Conservation (phyloP, 495 filamentous ascomycete species). For the Staphylotrichum longicolle region DNA sequence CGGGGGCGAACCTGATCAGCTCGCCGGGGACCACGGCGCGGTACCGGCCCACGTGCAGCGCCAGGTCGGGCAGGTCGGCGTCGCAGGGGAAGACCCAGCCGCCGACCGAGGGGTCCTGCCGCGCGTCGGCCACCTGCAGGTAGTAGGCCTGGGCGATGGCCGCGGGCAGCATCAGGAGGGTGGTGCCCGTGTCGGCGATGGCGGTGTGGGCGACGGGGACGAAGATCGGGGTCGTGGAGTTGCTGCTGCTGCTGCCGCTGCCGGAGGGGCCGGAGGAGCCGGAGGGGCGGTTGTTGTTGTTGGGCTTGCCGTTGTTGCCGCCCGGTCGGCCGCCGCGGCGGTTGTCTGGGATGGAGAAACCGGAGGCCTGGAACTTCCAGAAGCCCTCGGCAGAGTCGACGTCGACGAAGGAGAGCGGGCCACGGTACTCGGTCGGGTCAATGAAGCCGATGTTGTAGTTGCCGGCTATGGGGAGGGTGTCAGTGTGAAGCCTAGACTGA, state of each 20-base stretch:
- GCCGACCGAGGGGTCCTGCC: conserved; percentile 51
- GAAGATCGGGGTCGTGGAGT: conserved; percentile 47
- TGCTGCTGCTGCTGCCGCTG: background rate
- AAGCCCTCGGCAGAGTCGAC: conserved; percentile 64
- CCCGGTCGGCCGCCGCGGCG: too few species aligned
- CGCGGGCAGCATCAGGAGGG: conserved; percentile 64
- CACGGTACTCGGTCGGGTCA: conserved; percentile 53
- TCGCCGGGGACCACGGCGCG: conserved; percentile 57
- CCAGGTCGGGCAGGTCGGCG: conserved; percentile 37
- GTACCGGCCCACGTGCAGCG: conserved; percentile 59
- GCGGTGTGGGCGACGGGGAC: conserved; percentile 58
- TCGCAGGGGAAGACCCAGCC: conserved; percentile 48
- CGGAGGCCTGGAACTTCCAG: conserved; percentile 67
- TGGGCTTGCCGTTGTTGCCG: too few species aligned
- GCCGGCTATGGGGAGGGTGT: conserved; percentile 51
- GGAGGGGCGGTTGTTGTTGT: too few species aligned
- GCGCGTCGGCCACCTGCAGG: conserved; percentile 49
- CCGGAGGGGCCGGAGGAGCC: too few species aligned
- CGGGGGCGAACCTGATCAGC: conserved; percentile 60
- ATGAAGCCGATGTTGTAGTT: conserved; percentile 38
- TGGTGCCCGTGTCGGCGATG: conserved; percentile 62
- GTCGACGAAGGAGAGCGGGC: conserved; percentile 56
- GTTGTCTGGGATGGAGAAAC: conserved; percentile 56
- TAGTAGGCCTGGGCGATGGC: conserved; percentile 66
- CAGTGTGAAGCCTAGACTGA: background rate